phyloP scores from a whole-genome alignment of 2,329 filamentous ascomycete species.

The Aspergillus fischeri region DNA sequence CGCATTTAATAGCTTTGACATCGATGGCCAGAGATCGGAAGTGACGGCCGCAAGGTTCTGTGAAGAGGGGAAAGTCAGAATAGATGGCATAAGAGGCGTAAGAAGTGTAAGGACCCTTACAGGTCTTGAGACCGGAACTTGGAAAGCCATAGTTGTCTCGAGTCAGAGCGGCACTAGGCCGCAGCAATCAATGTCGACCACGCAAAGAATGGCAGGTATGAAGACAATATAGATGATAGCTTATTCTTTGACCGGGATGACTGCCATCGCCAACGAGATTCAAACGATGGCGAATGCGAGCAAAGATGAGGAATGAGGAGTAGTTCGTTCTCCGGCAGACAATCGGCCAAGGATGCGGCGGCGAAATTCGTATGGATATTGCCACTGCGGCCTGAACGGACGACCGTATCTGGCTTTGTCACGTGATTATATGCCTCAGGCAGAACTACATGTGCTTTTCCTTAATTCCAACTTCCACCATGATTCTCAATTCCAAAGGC shows the following conservation, averaged over 20 bases:
- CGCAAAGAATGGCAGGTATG: constrained; percentile 1
- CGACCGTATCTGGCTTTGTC: constrained; percentile 16
- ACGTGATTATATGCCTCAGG: constrained; percentile 18
- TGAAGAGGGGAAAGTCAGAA: constrained; percentile 10
- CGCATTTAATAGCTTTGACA: constrained; percentile 36
- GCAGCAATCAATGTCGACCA: constrained; percentile 18
- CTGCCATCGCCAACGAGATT: constrained; percentile 23
- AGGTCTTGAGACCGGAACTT: constrained; percentile 45
- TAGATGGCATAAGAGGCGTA: not conserved
- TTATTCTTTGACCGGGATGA: constrained; percentile 12
- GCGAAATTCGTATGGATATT: constrained; percentile 27
- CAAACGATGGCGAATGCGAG: constrained; percentile 17
- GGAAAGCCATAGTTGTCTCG: constrained; percentile 49
- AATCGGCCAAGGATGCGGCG: constrained; percentile 20
- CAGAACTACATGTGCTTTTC: not conserved
- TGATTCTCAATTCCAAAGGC: not conserved
- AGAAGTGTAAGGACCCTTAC: constrained; percentile 30
- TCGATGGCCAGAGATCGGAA: constrained; percentile 42
- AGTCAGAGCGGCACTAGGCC: constrained; percentile 35
- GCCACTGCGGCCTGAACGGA: constrained; percentile 20
- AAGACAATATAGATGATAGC: constrained; percentile 2
- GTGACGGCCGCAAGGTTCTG: constrained; percentile 45
- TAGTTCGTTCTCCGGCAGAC: not conserved
- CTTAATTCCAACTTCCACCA: not conserved
- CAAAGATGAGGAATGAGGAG: constrained; percentile 1